Base-by-base conservation (phyloP, 371 early-diverging fungal genomes). In the Lichtheimia hyalospora region DNA sequence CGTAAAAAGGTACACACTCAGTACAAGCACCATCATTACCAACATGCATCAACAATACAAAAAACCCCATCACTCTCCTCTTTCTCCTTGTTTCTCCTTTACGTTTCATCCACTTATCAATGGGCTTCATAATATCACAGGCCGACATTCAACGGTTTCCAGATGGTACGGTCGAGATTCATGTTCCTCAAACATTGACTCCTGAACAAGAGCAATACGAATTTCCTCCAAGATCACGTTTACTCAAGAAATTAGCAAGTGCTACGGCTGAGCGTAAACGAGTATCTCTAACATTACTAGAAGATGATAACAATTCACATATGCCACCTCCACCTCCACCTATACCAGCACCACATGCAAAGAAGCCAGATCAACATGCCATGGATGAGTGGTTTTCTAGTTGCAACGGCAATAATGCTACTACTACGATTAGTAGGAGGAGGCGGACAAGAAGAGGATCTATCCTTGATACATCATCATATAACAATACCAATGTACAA, bases 141-240 rank as follows among this genome's bases (percentile, higher is more conserved):
- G 73, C 71, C 28, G 42, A 66, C 21, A 70, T 77, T 42, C 71
- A 72, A 25, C 57, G 64, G 21, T 70, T 69, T 28, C 74, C 78
- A 46, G 73, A 74, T 49, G 78, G 78, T 18, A 52, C 63, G 3
- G 67, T 67, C 34, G 78, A 78, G 58, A 78, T 78, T 23, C 58
- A 69, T 42, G 71, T 78, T 21, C 78, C 75, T 53, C 78, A 78
- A 57, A 69, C 57, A 54, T 52, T 78, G 49, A 78, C 78, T 8
- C 58, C 70, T 49, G 78, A 78, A 61, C 78, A 78, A 63, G 66
- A 78, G 39, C 69, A 73, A n/a, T 78, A 74, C 55, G 70, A 78
- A 62, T 78, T 78, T 57, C 78, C 78, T 52, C 78, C 75, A 44
- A 57, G 78, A 34, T 78, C 78, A 15, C 68, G 66, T 54, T 64